Conservation (phyloP, 768 basidiomycete species). For the Podaxis sp. region DNA sequence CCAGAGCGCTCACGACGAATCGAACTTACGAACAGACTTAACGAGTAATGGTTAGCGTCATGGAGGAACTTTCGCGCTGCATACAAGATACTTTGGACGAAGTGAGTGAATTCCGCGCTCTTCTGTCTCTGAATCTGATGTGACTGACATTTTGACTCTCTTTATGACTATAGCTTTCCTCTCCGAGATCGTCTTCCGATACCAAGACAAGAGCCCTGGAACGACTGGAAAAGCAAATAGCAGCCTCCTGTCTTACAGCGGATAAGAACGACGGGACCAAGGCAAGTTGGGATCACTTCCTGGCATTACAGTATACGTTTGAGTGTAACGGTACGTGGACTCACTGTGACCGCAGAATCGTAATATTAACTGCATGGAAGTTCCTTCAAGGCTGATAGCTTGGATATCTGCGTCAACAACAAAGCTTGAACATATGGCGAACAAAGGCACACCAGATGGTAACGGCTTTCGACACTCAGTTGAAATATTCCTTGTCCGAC, state of each 20-base stretch:
- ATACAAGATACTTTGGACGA: constrained; percentile 66
- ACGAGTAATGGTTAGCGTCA: constrained; percentile 13
- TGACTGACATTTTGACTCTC: constrained; percentile 4
- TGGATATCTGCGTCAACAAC: constrained; percentile 55
- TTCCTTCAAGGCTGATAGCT: constrained; percentile 58
- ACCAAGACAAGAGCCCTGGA: constrained; percentile 52
- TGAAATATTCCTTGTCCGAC: constrained; percentile 6
- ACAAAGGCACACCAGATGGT: constrained; percentile 42
- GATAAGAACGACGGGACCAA: constrained; percentile 27
- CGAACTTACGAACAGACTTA: neutral
- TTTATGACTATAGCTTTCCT: constrained; percentile 48
- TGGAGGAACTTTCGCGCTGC: constrained; percentile 34
- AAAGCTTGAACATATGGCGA: constrained; percentile 45
- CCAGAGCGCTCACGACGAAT: neutral
- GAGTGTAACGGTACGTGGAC: constrained; percentile 70
- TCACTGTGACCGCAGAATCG: neutral
- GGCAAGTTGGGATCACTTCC: constrained; percentile 48
- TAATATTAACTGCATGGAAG: constrained; percentile 28
- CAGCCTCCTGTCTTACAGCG: constrained; percentile 37
- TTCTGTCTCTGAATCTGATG: neutral
- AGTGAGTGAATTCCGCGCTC: constrained; percentile 34
- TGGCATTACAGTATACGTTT: constrained; percentile 71
- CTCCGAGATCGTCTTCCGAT: constrained; percentile 50
- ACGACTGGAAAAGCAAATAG: constrained; percentile 51
- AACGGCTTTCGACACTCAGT: constrained; percentile 6